These are phyloP conservation scores for Coniochaeta sp. DNA, from an alignment of 2,329 filamentous ascomycete species.

Conservation along the genomic window DNA sequence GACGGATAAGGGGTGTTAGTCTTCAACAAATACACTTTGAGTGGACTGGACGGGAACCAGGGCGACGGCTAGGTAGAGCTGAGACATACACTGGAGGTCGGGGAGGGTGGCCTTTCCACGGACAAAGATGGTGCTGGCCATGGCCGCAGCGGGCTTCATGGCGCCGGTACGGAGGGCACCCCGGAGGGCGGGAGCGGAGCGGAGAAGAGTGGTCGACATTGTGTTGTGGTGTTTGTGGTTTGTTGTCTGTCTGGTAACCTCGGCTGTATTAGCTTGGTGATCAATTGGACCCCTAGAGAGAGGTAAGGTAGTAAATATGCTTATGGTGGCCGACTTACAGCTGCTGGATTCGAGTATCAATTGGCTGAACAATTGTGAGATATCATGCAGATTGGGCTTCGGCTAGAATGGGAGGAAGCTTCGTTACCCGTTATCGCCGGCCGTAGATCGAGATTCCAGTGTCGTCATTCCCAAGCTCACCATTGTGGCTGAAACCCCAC, in stretches of 20 bases:
- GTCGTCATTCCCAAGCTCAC: conserved; percentile 1
- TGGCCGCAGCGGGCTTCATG: conserved; percentile 54
- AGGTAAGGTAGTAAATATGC: too few relatives aligned
- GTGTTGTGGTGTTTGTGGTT: conserved; percentile 13
- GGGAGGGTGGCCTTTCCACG: conserved; percentile 90
- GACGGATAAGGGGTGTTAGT: neutral
- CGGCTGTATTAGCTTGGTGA: conserved; percentile 2
- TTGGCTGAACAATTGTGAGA: neutral
- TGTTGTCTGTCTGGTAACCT: neutral
- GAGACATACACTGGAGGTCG: conserved; percentile 59
- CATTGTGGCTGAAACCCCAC: conserved; percentile 1
- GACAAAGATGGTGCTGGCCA: conserved; percentile 69
- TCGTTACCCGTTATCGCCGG: neutral
- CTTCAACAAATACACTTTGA: too few relatives aligned
- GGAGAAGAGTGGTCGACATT: conserved; percentile 75
- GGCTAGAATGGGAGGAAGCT: neutral
- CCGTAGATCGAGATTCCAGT: neutral
- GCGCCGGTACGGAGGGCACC: conserved; percentile 63
- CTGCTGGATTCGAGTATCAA: neutral
- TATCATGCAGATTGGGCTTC: neutral
- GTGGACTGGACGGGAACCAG: too few relatives aligned
- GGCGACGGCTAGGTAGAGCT: too few relatives aligned
- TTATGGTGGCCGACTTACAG: neutral
- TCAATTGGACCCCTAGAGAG: too few relatives aligned
- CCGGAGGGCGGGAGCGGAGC: conserved; percentile 60